Evolutionary conservation across 2,329 filamentous ascomycete genomes (phyloP).

Genomic region (Aspergillus bombycis): DNA sequence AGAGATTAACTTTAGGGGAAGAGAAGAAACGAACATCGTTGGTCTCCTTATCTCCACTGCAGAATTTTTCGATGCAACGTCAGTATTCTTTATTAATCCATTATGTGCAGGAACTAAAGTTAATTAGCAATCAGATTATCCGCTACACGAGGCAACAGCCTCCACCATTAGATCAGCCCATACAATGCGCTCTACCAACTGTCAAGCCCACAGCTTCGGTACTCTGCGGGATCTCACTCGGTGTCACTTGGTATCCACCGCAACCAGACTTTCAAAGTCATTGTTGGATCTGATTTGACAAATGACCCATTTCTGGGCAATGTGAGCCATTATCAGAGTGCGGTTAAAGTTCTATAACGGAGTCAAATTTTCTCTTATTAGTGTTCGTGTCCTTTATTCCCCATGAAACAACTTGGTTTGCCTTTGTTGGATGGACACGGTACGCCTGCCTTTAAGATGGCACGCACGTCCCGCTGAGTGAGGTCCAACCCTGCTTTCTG

Average conservation of each 20-base stretch:
- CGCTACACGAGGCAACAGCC: neutral
- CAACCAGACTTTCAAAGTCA: neutral
- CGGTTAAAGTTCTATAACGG: neutral
- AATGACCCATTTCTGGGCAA: neutral
- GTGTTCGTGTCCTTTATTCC: neutral
- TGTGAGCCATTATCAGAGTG: neutral
- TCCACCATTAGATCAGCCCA: constrained; percentile 1
- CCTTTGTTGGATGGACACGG: neutral
- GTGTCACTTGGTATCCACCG: neutral
- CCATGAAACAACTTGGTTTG: neutral
- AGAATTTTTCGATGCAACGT: neutral
- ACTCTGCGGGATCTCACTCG: neutral
- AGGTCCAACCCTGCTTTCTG: constrained; percentile 13
- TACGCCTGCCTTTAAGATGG: constrained; percentile 1
- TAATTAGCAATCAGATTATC: neutral
- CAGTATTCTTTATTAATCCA: neutral
- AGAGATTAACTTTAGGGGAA: neutral
- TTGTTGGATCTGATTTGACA: neutral
- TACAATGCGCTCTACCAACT: neutral
- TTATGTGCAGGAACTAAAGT: neutral
- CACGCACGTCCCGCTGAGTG: constrained; percentile 2
- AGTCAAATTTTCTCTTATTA: neutral
- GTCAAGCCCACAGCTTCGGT: neutral
- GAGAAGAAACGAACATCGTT: neutral
- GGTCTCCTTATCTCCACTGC: constrained; percentile 1